phyloP scores from a whole-genome alignment of 306 rosid genomes.

The Cucurbita ficifolia region DNA sequence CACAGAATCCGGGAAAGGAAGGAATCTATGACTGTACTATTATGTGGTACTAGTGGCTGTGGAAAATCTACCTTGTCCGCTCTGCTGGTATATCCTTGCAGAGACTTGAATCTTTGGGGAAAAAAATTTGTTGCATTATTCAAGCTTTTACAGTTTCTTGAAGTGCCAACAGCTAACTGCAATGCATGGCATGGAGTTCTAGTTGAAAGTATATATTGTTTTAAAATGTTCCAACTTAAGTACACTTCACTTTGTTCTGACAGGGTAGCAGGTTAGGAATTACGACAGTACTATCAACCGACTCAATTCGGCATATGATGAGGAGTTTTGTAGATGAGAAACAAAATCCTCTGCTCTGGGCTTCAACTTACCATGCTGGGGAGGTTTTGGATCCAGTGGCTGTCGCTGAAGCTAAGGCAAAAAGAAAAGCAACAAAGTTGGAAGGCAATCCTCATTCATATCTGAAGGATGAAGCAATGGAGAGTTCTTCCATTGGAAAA shows the following conservation, averaged over 20 bases:
- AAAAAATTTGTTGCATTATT: not conserved
- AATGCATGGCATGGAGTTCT: not conserved
- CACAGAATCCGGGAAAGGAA: slow-evolving; percentile 81
- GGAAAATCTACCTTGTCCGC: slow-evolving; percentile 96
- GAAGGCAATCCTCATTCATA: slow-evolving; percentile 40
- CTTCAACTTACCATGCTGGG: slow-evolving; percentile 98
- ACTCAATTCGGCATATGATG: slow-evolving; percentile 98
- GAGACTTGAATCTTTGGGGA: slow-evolving; percentile 3
- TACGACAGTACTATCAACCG: slow-evolving; percentile 90
- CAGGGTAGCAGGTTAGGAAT: slow-evolving; percentile 96
- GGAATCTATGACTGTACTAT: slow-evolving; percentile 74
- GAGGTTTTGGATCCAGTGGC: slow-evolving; percentile 90
- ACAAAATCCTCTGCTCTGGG: slow-evolving; percentile 89
- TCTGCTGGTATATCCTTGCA: slow-evolving; percentile 49
- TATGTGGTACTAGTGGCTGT: slow-evolving; percentile 98
- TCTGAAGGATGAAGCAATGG: slow-evolving; percentile 31
- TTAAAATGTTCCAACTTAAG: not conserved
- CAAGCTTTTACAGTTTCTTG: not conserved
- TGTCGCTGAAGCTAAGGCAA: slow-evolving; percentile 75
- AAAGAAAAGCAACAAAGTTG: slow-evolving; percentile 53
- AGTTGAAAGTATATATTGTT: not conserved
- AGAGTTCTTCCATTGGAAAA: slow-evolving; percentile 24
- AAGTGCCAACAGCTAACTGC: no score
- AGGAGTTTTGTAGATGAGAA: slow-evolving; percentile 88
- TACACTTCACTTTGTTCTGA: not conserved